Evolutionary conservation across 2,329 filamentous ascomycete genomes (phyloP), one percentile per base, ranked within the genome.

Genomic region (Trichophyton simii): DNA sequence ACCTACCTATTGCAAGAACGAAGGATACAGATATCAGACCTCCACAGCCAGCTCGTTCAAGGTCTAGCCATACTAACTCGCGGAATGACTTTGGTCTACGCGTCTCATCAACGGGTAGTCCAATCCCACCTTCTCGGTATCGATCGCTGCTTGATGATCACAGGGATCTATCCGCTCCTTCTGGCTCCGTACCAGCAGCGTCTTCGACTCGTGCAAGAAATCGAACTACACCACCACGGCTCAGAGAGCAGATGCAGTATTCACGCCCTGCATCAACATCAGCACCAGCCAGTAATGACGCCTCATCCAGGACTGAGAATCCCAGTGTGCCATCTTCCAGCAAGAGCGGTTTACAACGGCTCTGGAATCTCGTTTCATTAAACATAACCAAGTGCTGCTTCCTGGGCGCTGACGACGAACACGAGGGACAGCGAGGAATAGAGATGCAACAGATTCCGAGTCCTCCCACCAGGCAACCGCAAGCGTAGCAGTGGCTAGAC

Each of bases 1-100:
- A 64, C 31, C 64, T 73, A 11, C 66, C 71, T 18, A 18, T 65
- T 48, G 68, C 71, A 28, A 64, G 59, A 25, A n/a, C 46, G 7
- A 54, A 55, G 15, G 59, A 60, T 34, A 15, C 50, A 9, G 22
- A 54, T 54, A 22, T 54, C 13, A 15, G 13, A 15, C 22, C 25
- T n/a, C 50, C 50, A 6, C 50, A 13, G n/a, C 22, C 50, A 20
- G 50, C 25, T 2, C 50, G n/a, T 31, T 3, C 13, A 31, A 31
- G 50, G 28, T 3, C 13, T 31, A 15, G 22, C n/a, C 48, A 22
- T 6, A 15, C 6, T 25, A 20, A 7, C 6, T 13, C 50, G 4
- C 11, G 9, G 9, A 54, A 54, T 15, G 50, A 54, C 1, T 54
- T 54, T 34, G 50, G 50, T 13, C 2, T 54, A 11, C 25, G 50